These are phyloP conservation scores for Verticillium dahliae DNA, from an alignment of 2,329 filamentous ascomycete species.

Conservation along the genomic window DNA sequence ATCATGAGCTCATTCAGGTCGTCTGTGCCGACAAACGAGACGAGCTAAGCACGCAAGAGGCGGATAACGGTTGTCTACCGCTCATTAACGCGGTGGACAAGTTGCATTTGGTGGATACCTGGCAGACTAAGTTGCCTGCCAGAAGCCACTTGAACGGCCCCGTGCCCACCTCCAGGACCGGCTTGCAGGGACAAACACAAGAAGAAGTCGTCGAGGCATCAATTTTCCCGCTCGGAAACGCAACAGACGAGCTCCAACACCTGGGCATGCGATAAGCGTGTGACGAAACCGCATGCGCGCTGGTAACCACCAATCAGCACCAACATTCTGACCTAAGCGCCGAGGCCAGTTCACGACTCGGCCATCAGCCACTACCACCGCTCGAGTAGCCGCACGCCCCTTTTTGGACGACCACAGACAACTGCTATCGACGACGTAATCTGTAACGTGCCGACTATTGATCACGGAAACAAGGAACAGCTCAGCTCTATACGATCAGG, in stretches of 20 bases:
- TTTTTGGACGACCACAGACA: not conserved
- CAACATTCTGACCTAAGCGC: conserved; percentile 8
- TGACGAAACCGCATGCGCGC: conserved; percentile 11
- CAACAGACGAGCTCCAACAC: not conserved
- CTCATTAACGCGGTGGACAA: not conserved
- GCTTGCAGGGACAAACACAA: not conserved
- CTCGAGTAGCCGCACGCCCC: conserved; percentile 6
- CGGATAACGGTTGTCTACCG: not conserved
- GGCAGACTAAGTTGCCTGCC: not conserved
- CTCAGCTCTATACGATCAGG: not conserved
- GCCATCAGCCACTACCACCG: conserved; percentile 5
- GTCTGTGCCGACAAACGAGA: not conserved
- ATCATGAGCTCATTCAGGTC: not conserved
- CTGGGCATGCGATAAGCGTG: conserved; percentile 3
- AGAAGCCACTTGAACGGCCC: not conserved
- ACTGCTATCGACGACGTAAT: not conserved
- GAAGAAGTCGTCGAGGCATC: not conserved
- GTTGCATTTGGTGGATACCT: not conserved
- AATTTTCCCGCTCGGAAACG: not conserved
- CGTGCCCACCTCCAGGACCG: not conserved
- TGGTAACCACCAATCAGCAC: conserved; percentile 9
- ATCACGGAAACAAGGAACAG: not conserved
- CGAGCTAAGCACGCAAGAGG: not conserved
- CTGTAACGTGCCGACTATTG: not conserved
- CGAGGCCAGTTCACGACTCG: conserved; percentile 2